phyloP scores from a whole-genome alignment of 163 green algal species.

The Chlorella variabilis region DNA sequence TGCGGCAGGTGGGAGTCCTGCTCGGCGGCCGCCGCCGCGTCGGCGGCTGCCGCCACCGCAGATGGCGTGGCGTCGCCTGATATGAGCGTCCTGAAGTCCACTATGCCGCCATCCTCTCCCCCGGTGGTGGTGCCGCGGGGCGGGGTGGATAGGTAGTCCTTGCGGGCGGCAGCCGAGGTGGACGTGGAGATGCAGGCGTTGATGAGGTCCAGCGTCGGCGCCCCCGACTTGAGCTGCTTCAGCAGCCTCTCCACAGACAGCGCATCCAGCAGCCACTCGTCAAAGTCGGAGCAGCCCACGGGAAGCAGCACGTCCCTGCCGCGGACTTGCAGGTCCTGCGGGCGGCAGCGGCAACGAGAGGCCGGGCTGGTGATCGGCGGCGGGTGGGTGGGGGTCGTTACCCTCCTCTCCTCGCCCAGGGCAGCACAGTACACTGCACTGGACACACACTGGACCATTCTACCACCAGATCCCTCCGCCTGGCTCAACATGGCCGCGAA shows the following conservation, averaged over 20 bases:
- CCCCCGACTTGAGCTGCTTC: slow-evolving; percentile 13
- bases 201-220: slow-evolving; percentile 41
- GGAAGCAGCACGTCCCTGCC: slow-evolving; percentile 51
- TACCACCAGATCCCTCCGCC: no score
- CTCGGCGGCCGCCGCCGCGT: not conserved
- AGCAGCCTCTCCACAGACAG: slow-evolving; percentile 51
- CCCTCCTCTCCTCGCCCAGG: no score
- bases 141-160: not conserved
- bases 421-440: no score
- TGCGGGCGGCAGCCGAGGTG: slow-evolving; percentile 4
- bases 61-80: not conserved
- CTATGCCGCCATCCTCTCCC: not conserved
- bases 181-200: slow-evolving; percentile 19
- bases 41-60: not conserved
- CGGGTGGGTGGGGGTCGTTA: not conserved
- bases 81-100: not conserved
- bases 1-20: not conserved
- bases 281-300: slow-evolving; percentile 57
- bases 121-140: not conserved
- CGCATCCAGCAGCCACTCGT: slow-evolving; percentile 63
- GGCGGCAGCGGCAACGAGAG: not conserved
- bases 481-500: not conserved
- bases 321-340: slow-evolving; percentile 44
- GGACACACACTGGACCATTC: no score
- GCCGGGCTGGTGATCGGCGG: not conserved